Evolutionary conservation across 345 rosid genomes (phyloP).

Genomic region (Citrus reticulata): DNA sequence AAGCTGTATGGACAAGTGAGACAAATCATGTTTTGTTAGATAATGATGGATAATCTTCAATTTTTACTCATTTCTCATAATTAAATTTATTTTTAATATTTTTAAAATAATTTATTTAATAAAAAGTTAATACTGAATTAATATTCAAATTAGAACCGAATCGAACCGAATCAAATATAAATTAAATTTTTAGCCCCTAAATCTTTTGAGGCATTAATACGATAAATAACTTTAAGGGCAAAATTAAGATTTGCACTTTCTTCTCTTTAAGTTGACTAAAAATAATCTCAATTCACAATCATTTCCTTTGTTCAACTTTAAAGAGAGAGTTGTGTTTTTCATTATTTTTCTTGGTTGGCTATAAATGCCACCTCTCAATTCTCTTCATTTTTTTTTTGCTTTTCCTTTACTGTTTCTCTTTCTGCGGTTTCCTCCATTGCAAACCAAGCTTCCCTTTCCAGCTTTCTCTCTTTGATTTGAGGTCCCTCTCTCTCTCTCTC

Average conservation of each 20-base stretch:
- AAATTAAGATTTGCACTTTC: slow-evolving; percentile 13
- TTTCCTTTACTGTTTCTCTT: slow-evolving; percentile 40
- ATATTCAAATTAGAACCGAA: too few species aligned
- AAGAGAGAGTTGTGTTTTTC: background rate
- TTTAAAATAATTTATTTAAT: too few species aligned
- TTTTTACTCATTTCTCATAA: too few species aligned
- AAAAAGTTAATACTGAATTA: too few species aligned
- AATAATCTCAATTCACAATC: background rate
- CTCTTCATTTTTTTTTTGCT: slow-evolving; percentile 28
- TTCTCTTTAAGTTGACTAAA: slow-evolving; percentile 12
- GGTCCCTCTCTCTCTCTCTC: slow-evolving; percentile 19
- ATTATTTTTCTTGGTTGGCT: slow-evolving; percentile 16
- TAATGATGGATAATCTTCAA: too few species aligned
- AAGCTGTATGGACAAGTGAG: background rate
- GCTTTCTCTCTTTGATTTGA: slow-evolving; percentile 27
- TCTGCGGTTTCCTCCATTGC: slow-evolving; percentile 80
- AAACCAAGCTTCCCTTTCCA: slow-evolving; percentile 75
- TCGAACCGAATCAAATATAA: too few species aligned
- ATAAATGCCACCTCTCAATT: slow-evolving; percentile 41
- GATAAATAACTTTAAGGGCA: too few species aligned
- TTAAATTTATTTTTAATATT: background rate
- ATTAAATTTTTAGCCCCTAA: too few species aligned
- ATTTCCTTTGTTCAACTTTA: background rate
- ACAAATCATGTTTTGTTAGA: background rate
- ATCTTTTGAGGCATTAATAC: too few species aligned